Evolutionary conservation across 257 asterid species (phyloP).

Genomic region (Lantana camara): DNA sequence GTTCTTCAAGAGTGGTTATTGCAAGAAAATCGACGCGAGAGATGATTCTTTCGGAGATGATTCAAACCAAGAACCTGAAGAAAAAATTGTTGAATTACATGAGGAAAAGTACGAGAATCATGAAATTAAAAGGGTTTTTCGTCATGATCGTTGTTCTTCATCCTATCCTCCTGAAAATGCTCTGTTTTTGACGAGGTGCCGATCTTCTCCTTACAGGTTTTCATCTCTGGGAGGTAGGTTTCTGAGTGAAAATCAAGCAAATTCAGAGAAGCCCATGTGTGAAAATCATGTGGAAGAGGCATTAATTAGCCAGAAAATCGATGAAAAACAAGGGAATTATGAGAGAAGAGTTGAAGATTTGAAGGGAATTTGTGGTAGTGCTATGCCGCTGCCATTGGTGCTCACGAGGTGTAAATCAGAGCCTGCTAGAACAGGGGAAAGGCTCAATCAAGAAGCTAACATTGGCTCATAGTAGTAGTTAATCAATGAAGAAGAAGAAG

Average conservation of each 20-base stretch:
- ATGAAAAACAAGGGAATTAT: constrained; percentile 24
- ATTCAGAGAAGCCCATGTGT: constrained; percentile 7
- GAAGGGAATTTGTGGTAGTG: constrained; percentile 26
- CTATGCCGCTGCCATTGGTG: constrained; percentile 52
- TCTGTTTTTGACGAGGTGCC: constrained; percentile 53
- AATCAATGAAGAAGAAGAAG: too few species aligned
- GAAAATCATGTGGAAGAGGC: constrained; percentile 33
- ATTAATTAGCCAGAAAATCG: constrained; percentile 26
- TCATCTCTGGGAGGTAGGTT: constrained; percentile 54
- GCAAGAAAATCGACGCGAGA: constrained; percentile 44
- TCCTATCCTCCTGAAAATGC: constrained; percentile 51
- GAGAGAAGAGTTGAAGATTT: constrained; percentile 9
- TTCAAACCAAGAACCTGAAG: constrained; percentile 23
- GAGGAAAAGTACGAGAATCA: background rate
- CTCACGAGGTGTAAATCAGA: constrained; percentile 71
- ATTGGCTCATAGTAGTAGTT: too few species aligned
- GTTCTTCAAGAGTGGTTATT: constrained; percentile 42
- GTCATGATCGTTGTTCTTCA: constrained; percentile 5
- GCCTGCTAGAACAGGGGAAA: constrained; percentile 58
- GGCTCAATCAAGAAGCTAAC: constrained; percentile 45
- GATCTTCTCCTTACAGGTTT: constrained; percentile 72
- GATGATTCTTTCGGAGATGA: constrained; percentile 36
- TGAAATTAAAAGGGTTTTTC: constrained; percentile 25
- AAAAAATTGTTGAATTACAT: constrained; percentile 22
- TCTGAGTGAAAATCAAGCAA: constrained; percentile 42